These are phyloP conservation scores for Geopyxis carbonaria DNA, from an alignment of 495 filamentous ascomycete species.

Conservation along the genomic window DNA sequence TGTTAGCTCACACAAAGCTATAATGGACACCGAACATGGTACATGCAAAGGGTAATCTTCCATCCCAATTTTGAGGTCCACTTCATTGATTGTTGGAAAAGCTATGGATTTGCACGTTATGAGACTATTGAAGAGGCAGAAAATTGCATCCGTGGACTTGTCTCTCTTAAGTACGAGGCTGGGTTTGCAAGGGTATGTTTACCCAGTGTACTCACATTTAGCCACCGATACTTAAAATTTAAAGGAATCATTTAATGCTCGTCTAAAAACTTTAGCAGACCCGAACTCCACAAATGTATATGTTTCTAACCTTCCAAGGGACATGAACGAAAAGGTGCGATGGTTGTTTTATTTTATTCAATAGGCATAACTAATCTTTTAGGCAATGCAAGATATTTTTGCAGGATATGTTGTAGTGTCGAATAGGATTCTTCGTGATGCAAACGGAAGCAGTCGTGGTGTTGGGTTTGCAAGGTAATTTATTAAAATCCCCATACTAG, in stretches of 20 bases:
- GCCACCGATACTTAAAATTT: slow-evolving; percentile 2
- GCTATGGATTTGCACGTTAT: slow-evolving; percentile 94
- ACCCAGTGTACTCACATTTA: neutral
- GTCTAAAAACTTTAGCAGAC: slow-evolving; percentile 82
- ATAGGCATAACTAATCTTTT: slow-evolving; percentile 17
- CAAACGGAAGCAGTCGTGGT: slow-evolving; percentile 77
- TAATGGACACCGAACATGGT: slow-evolving; percentile 79
- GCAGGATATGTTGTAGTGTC: slow-evolving; percentile 69
- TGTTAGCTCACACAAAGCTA: slow-evolving; percentile 88
- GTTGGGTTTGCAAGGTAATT: slow-evolving; percentile 90
- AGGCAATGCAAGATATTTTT: slow-evolving; percentile 67
- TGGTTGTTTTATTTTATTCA: slow-evolving; percentile 5
- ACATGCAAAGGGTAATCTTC: slow-evolving; percentile 73
- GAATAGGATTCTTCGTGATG: slow-evolving; percentile 80
- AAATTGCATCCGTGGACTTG: slow-evolving; percentile 91
- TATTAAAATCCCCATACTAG: slow-evolving; percentile 7
- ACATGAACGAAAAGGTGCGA: slow-evolving; percentile 72
- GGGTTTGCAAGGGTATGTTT: slow-evolving; percentile 73
- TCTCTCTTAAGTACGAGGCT: slow-evolving; percentile 83
- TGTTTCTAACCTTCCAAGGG: slow-evolving; percentile 81
- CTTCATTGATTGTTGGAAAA: slow-evolving; percentile 27
- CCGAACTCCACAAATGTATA: slow-evolving; percentile 84
- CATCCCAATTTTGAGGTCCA: slow-evolving; percentile 8
- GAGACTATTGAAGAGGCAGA: slow-evolving; percentile 73
- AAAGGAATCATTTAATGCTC: slow-evolving; percentile 88